Percentiles rank a stretch among this genome's conserved stretches.
Conservation (phyloP, 805 yeast genomes). For the Zygoascus ofunaensis region DNA sequence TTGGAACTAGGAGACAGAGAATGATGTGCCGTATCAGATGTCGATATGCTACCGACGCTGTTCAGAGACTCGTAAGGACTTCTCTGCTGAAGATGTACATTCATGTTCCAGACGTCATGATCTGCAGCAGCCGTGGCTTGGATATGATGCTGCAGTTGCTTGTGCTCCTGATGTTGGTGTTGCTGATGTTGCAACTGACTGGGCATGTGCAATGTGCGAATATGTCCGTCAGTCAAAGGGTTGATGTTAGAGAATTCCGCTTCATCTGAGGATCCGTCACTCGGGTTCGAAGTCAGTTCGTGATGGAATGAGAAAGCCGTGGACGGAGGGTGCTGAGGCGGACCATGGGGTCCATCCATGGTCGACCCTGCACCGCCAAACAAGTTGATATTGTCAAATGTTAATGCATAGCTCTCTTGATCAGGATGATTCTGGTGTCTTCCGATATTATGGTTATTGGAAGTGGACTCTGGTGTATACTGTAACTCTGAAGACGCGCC, state of each 20-base stretch:
- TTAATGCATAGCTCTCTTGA: background rate
- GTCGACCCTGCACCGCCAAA: background rate
- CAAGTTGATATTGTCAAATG: conserved; percentile 33
- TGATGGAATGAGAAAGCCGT: background rate
- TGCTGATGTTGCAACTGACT: background rate
- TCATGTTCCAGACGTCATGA: conserved; percentile 1
- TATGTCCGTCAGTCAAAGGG: too few relatives aligned
- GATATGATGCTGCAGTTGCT: conserved; percentile 2
- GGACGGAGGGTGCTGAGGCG: background rate
- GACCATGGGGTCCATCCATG: background rate
- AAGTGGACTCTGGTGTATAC: background rate
- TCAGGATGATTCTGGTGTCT: conserved; percentile 51
- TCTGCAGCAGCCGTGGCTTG: background rate
- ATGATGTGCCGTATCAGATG: background rate
- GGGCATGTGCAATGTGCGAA: too few relatives aligned
- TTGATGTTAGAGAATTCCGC: background rate
- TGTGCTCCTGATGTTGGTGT: background rate
- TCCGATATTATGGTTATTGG: conserved; percentile 3
- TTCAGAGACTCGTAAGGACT: conserved; percentile 1
- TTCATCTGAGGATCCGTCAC: background rate
- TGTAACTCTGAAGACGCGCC: background rate
- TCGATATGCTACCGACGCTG: background rate
- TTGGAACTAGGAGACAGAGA: conserved; percentile 1
- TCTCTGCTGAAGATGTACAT: background rate
- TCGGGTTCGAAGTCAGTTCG: background rate